Percentiles rank a stretch among this genome's conserved stretches.
Evolutionary conservation across 768 basidiomycete species (phyloP).

Genomic region (Boletellus sp.): DNA sequence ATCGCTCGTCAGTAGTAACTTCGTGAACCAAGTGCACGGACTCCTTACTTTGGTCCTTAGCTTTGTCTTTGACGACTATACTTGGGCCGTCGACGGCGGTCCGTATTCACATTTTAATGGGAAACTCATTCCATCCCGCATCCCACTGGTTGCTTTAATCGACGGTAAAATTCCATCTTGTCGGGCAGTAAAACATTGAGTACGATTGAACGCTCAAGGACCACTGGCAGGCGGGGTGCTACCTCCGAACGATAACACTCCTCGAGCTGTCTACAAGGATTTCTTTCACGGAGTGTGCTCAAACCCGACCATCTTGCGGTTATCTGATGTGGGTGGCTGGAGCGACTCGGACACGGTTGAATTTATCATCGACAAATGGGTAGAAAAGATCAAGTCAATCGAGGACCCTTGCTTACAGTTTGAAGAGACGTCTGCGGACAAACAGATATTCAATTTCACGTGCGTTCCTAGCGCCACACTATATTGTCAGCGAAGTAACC

Average conservation of each 20-base stretch:
- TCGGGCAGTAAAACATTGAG: not conserved
- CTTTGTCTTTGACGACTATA: conserved; percentile 42
- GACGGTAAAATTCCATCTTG: conserved; percentile 22
- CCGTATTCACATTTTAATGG: conserved; percentile 35
- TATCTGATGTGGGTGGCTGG: conserved; percentile 23
- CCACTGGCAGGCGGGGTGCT: conserved; percentile 38
- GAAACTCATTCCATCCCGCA: conserved; percentile 34
- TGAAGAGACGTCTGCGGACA: conserved; percentile 15
- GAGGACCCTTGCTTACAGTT: conserved; percentile 40
- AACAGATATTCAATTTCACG: conserved; percentile 16
- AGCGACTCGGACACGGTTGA: conserved; percentile 23
- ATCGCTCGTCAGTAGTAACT: conserved; percentile 32
- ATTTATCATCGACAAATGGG: conserved; percentile 35
- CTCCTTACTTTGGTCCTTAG: conserved; percentile 16
- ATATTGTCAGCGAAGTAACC: not conserved
- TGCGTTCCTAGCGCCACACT: conserved; percentile 4
- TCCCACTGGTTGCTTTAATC: conserved; percentile 37
- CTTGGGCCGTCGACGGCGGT: conserved; percentile 33
- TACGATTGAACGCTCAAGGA: conserved; percentile 18
- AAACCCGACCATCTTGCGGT: conserved; percentile 30
- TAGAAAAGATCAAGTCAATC: conserved; percentile 29
- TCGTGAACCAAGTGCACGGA: not conserved
- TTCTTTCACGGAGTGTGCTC: conserved; percentile 39
- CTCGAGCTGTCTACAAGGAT: conserved; percentile 34
- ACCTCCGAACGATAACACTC: conserved; percentile 25